A percentile compares a stretch with the other conserved stretches of the same genome.
Conservation (phyloP, 805 yeast genomes). For the Grigorovia transvaalensis region DNA sequence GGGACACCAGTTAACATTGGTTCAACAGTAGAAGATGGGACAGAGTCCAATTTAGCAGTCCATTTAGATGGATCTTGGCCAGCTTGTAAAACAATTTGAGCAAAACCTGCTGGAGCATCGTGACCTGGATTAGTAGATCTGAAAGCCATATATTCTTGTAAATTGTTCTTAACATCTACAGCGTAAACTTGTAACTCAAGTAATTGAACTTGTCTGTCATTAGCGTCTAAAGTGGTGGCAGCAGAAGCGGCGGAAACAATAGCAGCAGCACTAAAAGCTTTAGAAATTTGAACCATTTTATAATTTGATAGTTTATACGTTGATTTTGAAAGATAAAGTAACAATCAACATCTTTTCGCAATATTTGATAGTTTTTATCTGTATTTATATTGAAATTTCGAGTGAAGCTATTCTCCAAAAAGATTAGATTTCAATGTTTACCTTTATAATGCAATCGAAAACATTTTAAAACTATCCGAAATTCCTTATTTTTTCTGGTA, state of each 20-base stretch:
- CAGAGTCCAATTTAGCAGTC: constrained; percentile 19
- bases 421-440: too few species aligned
- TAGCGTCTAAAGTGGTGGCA: constrained; percentile 3
- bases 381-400: too few species aligned
- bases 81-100: constrained; percentile 7
- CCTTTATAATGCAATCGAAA: too few species aligned
- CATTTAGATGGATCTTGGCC: constrained; percentile 20
- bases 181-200: constrained; percentile 7
- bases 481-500: too few species aligned
- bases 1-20: constrained; percentile 27
- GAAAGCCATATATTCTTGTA: constrained; percentile 5
- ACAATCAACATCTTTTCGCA: too few species aligned
- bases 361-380: too few species aligned
- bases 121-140: constrained; percentile 6
- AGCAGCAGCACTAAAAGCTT: background rate
- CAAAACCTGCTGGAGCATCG: constrained; percentile 4
- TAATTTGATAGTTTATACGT: too few species aligned
- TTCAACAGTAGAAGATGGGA: constrained; percentile 21
- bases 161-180: constrained; percentile 5
- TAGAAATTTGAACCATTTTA: background rate
- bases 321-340: too few species aligned
- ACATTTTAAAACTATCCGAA: too few species aligned
- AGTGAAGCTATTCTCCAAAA: too few species aligned
- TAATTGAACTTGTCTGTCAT: constrained; percentile 3
- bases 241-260: constrained; percentile 3